These are phyloP conservation scores for Sphagnum contortum DNA, from an alignment of 225 moss, liverwort and hornwort genomes.

Conservation along the genomic window DNA sequence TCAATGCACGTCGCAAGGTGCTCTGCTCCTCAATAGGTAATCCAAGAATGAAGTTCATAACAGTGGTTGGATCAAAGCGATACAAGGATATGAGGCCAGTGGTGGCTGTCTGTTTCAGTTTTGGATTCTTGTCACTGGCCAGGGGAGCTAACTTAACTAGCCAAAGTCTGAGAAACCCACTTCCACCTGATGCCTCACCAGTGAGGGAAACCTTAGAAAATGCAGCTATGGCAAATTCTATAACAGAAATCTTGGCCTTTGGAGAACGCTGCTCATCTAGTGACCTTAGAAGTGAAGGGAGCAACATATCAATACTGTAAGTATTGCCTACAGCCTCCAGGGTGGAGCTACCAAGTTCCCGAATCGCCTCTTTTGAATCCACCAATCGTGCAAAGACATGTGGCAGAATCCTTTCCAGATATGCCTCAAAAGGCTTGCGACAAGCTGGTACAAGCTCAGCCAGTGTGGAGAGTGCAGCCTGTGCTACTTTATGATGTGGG, in stretches of 20 bases:
- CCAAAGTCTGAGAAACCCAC: constrained; percentile 57
- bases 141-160: constrained; percentile 68
- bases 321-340: constrained; percentile 22
- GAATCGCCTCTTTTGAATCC: constrained; percentile 27
- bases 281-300: constrained; percentile 27
- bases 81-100: constrained; percentile 63
- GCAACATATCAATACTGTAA: constrained; percentile 24
- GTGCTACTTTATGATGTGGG: constrained; percentile 76
- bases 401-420: constrained; percentile 66
- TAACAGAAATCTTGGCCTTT: constrained; percentile 36
- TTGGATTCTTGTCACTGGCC: constrained; percentile 59
- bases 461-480: constrained; percentile 54
- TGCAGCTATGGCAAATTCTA: constrained; percentile 40
- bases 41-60: constrained; percentile 63
- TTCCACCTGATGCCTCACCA: constrained; percentile 29
- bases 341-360: constrained; percentile 11
- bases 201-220: constrained; percentile 47
- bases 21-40: constrained; percentile 78
- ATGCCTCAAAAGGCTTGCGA: constrained; percentile 54
- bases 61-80: constrained; percentile 53
- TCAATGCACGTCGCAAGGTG: constrained; percentile 43
- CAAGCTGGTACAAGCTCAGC: constrained; percentile 60
- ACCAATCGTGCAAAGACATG: constrained; percentile 47
- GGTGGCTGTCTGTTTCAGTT: constrained; percentile 54
- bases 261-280: constrained; percentile 43